Conservation (phyloP, 2,329 filamentous ascomycete species). For the Xylariaceae sp. region DNA sequence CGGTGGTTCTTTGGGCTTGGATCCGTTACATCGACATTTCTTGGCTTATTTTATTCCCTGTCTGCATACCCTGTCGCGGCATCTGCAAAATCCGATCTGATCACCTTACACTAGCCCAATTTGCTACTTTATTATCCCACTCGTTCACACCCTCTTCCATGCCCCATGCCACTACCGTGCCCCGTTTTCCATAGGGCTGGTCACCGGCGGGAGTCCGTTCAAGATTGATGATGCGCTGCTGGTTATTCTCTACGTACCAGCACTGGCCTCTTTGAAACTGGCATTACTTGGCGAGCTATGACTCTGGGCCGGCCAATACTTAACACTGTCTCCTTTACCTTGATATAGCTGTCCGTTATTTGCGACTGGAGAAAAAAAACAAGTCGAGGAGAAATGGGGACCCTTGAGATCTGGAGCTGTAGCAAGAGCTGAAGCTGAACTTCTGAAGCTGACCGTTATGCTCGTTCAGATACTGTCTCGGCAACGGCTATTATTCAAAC, state of each 20-base stretch:
- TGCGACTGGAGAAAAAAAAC: constrained; percentile 1
- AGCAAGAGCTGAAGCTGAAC: constrained; percentile 6
- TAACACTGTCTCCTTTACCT: neutral
- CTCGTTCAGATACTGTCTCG: constrained; percentile 23
- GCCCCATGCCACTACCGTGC: constrained; percentile 13
- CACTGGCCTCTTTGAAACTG: constrained; percentile 4
- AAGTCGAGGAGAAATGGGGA: neutral
- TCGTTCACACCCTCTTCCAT: constrained; percentile 15
- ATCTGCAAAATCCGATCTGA: constrained; percentile 23
- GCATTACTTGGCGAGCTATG: constrained; percentile 10
- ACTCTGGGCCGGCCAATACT: neutral
- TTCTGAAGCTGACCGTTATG: constrained; percentile 16
- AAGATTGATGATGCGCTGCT: constrained; percentile 7
- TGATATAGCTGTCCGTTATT: constrained; percentile 3
- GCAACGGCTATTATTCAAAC: constrained; percentile 23
- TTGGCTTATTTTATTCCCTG: constrained; percentile 14
- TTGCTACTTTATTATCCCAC: constrained; percentile 14
- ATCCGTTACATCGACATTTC: constrained; percentile 9
- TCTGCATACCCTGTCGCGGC: constrained; percentile 21
- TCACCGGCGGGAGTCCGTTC: constrained; percentile 6
- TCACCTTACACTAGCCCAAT: constrained; percentile 18
- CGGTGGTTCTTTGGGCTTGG: constrained; percentile 8
- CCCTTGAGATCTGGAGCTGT: neutral
- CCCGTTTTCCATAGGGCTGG: constrained; percentile 20
- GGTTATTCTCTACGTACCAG: constrained; percentile 7